Conservation (phyloP, 1,139 yeast species). For the Hyphopichia khmerensis region DNA sequence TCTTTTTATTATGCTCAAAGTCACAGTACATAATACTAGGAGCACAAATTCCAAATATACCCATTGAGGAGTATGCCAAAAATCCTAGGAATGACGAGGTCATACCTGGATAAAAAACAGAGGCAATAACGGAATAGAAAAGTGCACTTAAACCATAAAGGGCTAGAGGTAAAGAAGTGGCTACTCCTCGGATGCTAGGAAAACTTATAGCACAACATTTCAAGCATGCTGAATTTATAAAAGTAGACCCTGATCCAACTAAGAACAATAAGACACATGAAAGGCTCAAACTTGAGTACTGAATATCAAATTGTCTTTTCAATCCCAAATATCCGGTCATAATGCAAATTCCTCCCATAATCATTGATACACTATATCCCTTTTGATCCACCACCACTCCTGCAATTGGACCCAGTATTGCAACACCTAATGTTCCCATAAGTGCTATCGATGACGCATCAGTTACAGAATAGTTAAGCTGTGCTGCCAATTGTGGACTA, state of each 20-base stretch:
- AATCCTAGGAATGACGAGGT: conserved; percentile 51
- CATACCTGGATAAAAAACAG: conserved; percentile 49
- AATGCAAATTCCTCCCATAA: conserved; percentile 44
- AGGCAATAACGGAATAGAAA: conserved; percentile 50
- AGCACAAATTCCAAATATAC: conserved; percentile 40
- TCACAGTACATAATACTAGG: conserved; percentile 51
- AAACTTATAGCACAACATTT: conserved; percentile 59
- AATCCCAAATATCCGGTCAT: conserved; percentile 47
- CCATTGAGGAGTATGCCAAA: conserved; percentile 39
- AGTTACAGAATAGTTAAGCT: conserved; percentile 51
- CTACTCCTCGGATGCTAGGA: conserved; percentile 57
- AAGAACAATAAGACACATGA: conserved; percentile 39
- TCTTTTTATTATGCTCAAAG: conserved; percentile 23
- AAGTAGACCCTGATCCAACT: conserved; percentile 57
- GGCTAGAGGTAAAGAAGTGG: conserved; percentile 60
- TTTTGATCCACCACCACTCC: conserved; percentile 57
- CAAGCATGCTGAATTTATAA: conserved; percentile 50
- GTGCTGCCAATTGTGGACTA: conserved; percentile 61
- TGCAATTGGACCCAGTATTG: conserved; percentile 56
- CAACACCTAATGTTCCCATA: conserved; percentile 59
- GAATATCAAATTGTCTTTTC: conserved; percentile 42
- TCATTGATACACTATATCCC: conserved; percentile 47
- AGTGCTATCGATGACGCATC: conserved; percentile 57
- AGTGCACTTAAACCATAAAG: conserved; percentile 61
- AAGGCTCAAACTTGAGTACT: conserved; percentile 25